Base-by-base conservation (phyloP, 2,329 filamentous ascomycete genomes). In the Fusarium cicatricum region DNA sequence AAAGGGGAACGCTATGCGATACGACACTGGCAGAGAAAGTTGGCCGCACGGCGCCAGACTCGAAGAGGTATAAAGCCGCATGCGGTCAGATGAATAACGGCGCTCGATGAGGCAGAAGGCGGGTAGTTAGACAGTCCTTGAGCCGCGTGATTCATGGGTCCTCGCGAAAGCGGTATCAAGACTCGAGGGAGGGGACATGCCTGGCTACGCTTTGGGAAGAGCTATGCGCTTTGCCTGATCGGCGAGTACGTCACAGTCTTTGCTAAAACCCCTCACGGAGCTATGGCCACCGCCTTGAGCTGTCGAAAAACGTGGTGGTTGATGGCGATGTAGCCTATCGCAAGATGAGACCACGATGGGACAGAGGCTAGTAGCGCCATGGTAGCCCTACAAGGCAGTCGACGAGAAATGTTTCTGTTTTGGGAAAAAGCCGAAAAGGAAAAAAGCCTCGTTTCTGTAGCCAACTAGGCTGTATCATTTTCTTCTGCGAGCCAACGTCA, bases 131-230 rank as follows among this genome's bases (percentile, higher is more conserved):
- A 59, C 45, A 28, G 32, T 57, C 28, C 28, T 15, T 37, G 28
- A 17, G 43, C 38, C 52, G 37, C 53, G 50, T 55, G 48, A 58
- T 52, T 15, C 40, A 32, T 40, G 41, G 12, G 21, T 42, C 39
- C 16, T n/a, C 23, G 55, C 61, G 10, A 53, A 67, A 63, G 29
- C 9, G 51, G 65, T 49, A 54, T 63, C 58, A 65, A 66, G 52
- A 66, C 23, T 65, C 65, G 60, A 65, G 46, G n/a, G 19, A 31
- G 26, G 49, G 31, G n/a, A 38, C 17, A 51, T 55, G 46, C 38
- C 38, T 17, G 38, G n/a, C 26, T 23, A 34, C 34, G 31, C 11
- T 33, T 33, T 16, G 40, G 39, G 33, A 41, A 34, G 14, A 36
- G 31, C 37, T 23, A 7, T 23, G 21, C 21, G 7, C 21, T 23